Percentiles rank a stretch among this genome's conserved stretches.
These are phyloP conservation scores for Penicillium daleae DNA, from an alignment of 495 filamentous ascomycete species.

Conservation along the genomic window DNA sequence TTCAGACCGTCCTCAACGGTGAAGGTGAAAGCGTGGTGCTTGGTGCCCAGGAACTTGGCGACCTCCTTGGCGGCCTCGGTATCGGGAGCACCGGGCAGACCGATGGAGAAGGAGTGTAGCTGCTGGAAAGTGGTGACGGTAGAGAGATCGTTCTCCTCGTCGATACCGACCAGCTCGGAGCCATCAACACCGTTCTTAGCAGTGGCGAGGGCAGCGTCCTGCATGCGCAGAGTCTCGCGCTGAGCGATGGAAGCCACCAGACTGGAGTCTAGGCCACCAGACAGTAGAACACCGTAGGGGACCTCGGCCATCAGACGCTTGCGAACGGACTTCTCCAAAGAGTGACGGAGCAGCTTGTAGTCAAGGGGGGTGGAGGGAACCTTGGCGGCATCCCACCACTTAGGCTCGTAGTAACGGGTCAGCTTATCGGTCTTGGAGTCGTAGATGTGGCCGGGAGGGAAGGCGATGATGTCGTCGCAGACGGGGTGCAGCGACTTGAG, in stretches of 20 bases:
- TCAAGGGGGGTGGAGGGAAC: conserved; percentile 80
- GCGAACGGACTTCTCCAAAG: conserved; percentile 87
- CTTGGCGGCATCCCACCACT: conserved; percentile 85
- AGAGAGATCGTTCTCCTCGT: conserved; percentile 83
- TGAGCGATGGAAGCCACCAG: conserved; percentile 95
- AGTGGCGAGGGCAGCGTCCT: conserved; percentile 52
- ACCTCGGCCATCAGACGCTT: conserved; percentile 99
- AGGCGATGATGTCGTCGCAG: conserved; percentile 91
- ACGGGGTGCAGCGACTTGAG: conserved; percentile 91
- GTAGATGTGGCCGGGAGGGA: conserved; percentile 94
- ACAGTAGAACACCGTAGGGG: conserved; percentile 93
- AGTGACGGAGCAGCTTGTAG: conserved; percentile 75
- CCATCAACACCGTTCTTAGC: conserved; percentile 52
- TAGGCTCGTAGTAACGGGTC: conserved; percentile 86
- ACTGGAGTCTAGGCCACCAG: conserved; percentile 93
- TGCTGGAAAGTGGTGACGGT: conserved; percentile 92
- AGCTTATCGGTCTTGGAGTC: conserved; percentile 84
- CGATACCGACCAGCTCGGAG: conserved; percentile 86
- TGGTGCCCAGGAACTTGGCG: conserved; percentile 92
- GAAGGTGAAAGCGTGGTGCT: conserved; percentile 97
- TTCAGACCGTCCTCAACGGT: conserved; percentile 95
- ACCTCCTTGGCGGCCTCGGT: conserved; percentile 87
- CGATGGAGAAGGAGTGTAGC: conserved; percentile 98
- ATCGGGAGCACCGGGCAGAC: conserved; percentile 87
- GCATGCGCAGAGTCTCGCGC: conserved; percentile 80